Conservation (phyloP, 2,329 filamentous ascomycete genomes). For the Alternaria hordeiaustralica region DNA sequence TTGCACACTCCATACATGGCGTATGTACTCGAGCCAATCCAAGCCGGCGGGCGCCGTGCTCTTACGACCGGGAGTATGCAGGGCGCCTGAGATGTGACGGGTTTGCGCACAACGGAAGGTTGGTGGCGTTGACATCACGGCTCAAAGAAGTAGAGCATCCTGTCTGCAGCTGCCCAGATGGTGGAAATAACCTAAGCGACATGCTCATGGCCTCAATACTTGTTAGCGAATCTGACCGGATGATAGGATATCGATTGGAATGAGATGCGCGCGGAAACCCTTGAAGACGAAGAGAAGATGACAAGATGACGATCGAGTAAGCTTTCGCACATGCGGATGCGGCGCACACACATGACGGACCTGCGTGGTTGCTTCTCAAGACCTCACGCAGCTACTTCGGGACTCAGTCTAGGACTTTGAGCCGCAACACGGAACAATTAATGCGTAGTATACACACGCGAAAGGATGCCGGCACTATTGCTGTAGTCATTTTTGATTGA, state of each 20-base stretch:
- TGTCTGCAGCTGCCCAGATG: not conserved
- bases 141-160: not conserved
- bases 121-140: not conserved
- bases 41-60: not conserved
- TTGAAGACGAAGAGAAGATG: no score
- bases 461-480: not conserved
- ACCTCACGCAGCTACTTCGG: not conserved
- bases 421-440: not conserved
- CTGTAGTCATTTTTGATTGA: not conserved
- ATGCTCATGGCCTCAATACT: not conserved
- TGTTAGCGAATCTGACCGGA: not conserved
- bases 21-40: not conserved
- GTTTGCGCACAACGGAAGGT: not conserved
- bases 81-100: not conserved
- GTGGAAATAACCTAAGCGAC: not conserved
- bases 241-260: not conserved
- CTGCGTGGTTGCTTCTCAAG: not conserved
- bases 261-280: not conserved
- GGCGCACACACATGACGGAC: not conserved
- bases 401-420: not conserved
- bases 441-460: not conserved
- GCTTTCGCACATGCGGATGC: not conserved
- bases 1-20: not conserved
- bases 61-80: not conserved
- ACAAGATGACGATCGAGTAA: not conserved